phyloP scores from a whole-genome alignment of 345 rosid genomes.

The Atalantia buxifolia region DNA sequence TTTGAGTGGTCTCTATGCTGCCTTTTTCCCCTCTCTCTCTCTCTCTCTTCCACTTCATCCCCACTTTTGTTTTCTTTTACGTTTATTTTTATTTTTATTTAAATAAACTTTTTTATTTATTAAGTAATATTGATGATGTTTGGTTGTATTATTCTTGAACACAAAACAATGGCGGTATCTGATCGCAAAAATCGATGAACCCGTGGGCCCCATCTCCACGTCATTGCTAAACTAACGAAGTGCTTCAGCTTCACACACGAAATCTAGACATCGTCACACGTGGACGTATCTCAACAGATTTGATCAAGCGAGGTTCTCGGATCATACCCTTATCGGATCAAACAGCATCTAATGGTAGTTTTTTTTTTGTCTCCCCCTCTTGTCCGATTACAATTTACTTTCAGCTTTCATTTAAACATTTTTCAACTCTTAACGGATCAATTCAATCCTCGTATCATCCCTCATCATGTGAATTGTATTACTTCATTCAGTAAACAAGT shows the following conservation, averaged over 20 bases:
- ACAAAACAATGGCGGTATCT: background rate
- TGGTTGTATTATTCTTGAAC: background rate
- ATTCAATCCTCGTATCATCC: no score
- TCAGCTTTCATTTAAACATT: no score
- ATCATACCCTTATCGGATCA: background rate
- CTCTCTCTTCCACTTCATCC: background rate
- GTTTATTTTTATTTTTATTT: background rate
- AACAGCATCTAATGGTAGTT: background rate
- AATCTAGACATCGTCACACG: background rate
- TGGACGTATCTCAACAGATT: background rate
- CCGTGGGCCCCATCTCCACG: background rate
- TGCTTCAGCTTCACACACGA: background rate
- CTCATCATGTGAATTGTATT: no score
- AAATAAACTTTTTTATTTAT: no score
- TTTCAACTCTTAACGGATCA: no score
- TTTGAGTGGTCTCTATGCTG: conserved; percentile 42
- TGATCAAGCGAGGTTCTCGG: no score
- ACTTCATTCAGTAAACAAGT: no score
- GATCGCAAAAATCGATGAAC: background rate
- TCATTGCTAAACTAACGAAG: background rate
- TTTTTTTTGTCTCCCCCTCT: no score
- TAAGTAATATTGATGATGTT: background rate
- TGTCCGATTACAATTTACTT: no score
- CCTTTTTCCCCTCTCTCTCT: conserved; percentile 20
- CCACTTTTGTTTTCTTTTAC: background rate